Evolutionary conservation across 345 rosid genomes (phyloP), one percentile per base, ranked within the genome.

Genomic region (Garcia nutans): DNA sequence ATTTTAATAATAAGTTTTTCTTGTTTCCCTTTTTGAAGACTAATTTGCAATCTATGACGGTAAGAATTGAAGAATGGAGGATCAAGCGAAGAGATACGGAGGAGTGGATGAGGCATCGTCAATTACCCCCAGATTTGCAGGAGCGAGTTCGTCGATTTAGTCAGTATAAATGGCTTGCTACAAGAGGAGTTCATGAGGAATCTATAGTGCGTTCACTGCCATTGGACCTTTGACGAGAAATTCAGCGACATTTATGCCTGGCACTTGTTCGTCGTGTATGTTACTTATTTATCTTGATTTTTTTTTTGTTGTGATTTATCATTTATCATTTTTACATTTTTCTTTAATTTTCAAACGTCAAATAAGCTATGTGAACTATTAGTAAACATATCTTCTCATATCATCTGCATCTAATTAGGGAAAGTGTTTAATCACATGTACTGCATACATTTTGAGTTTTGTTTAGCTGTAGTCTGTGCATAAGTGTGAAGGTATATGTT

Each of bases 71-170:
- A 81, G 97, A 96, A 76, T 96, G 92, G 94, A 90, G 99, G 79
- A 81, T 96, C 45, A 93, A 88, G 82, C 71, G 91, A 79, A 86
- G 93, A 81, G 99, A 96, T 80, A 90, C 95, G 60, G 98, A 96
- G 82, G 98, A 93, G 78, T 90, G 98, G 98, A 96, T 92, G 99
- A 86, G 95, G 77, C 98, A 90, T 83, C 91, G 99, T 7, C 99
- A 96, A 74, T 74, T 96, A 79, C 97, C 97, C 41, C 87, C 81
- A 6, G 89, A 83, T 61, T 85, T 96, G 74, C 92, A 87, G 72
- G 98, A 96, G 75, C 89, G 96, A 22, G 91, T 96, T 31, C 92
- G 86, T 44, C 87, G 84, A 47, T 96, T 87, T 59, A 86, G 87
- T 33, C 99, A 93, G 71, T 91, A 90, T 78, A 92, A 96, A 82